Conservation (phyloP, 2,329 filamentous ascomycete species). For the Penicillium sp. region DNA sequence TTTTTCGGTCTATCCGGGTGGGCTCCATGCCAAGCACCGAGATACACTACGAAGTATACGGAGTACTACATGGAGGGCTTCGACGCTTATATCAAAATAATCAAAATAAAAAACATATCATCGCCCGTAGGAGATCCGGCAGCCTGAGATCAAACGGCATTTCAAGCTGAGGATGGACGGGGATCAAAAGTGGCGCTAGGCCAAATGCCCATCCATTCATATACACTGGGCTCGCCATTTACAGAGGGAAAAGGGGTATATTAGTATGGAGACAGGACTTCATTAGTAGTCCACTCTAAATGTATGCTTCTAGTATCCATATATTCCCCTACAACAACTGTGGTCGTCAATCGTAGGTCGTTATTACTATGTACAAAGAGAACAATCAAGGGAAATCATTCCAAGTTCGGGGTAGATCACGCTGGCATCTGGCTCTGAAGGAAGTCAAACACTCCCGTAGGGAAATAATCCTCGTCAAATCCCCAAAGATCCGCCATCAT, state of each 20-base stretch:
- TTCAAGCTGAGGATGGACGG: neutral
- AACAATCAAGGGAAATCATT: neutral
- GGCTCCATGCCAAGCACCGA: slow-evolving; percentile 4
- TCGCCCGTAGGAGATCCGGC: neutral
- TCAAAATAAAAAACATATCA: neutral
- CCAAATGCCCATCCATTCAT: neutral
- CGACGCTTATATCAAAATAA: too few species aligned
- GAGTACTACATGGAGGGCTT: neutral
- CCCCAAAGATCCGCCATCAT: slow-evolving; percentile 38
- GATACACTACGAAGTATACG: neutral
- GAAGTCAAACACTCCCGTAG: slow-evolving; percentile 37
- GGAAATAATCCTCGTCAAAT: slow-evolving; percentile 36
- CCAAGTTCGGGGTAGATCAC: slow-evolving; percentile 11
- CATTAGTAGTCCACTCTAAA: neutral
- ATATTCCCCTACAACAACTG: slow-evolving; percentile 4
- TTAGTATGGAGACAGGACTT: neutral
- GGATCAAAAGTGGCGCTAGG: neutral
- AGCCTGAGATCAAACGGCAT: neutral
- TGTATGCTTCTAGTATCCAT: neutral
- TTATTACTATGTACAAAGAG: slow-evolving; percentile 14
- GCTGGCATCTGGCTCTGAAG: slow-evolving; percentile 37
- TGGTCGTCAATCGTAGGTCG: slow-evolving; percentile 4
- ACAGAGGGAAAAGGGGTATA: neutral
- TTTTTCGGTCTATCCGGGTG: slow-evolving; percentile 13
- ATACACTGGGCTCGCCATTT: neutral